Conservation (phyloP, 2,329 filamentous ascomycete genomes). For the Nothopassalora personata region DNA sequence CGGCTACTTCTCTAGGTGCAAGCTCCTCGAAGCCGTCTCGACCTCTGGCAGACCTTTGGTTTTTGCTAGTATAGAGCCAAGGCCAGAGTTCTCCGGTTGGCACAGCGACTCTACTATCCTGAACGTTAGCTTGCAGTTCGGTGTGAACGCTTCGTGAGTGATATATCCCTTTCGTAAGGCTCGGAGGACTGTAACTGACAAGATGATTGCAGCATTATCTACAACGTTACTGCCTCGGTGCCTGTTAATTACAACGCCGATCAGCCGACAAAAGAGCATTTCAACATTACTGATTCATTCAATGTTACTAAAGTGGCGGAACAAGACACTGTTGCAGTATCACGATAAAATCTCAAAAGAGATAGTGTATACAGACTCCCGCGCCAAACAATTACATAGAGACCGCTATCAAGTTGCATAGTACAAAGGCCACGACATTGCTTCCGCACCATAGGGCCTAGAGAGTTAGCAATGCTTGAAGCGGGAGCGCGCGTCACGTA, state of each 20-base stretch:
- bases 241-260: too few relatives aligned
- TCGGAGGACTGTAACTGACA: neutral
- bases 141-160: slow-evolving; percentile 2
- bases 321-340: neutral
- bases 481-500: too few relatives aligned
- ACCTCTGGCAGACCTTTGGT: slow-evolving; percentile 7
- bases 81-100: too few relatives aligned
- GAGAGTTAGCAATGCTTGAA: too few relatives aligned
- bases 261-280: slow-evolving; percentile 6
- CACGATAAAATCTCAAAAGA: too few relatives aligned
- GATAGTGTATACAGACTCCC: neutral
- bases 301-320: neutral
- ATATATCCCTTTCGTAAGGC: neutral
- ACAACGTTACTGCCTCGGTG: too few relatives aligned
- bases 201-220: neutral
- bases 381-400: too few relatives aligned
- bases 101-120: slow-evolving; percentile 4
- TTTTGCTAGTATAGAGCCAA: slow-evolving; percentile 3
- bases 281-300: neutral
- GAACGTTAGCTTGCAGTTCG: slow-evolving; percentile 11
- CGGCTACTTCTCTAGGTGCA: slow-evolving; percentile 10
- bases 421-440: too few relatives aligned
- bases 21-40: slow-evolving; percentile 4
- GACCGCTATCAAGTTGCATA: neutral
- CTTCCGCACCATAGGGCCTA: too few relatives aligned